Conservation (phyloP, 164 flowering plant genomes). For the Cinnamomum chago region DNA sequence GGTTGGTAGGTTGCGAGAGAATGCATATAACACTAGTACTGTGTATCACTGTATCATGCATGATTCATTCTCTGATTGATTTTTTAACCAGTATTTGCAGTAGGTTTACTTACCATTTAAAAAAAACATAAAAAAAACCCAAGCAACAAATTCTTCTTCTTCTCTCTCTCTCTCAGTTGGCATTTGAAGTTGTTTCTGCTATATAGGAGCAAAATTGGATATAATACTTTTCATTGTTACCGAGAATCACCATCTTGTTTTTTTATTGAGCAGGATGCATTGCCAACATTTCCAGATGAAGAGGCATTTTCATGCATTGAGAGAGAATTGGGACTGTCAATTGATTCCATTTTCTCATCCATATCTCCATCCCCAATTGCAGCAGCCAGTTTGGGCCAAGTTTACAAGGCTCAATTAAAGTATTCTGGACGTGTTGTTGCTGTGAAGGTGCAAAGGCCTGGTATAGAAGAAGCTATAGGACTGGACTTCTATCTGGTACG, state of each 20-base stretch:
- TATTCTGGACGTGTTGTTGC: conserved; percentile 81
- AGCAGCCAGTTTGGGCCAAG: conserved; percentile 99
- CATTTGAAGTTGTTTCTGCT: neutral
- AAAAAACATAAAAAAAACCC: no score
- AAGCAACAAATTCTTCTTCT: no score
- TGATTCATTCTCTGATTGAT: no score
- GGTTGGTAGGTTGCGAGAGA: no score
- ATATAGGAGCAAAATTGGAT: neutral
- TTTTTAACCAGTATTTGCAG: no score
- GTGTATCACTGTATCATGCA: no score
- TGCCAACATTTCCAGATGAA: conserved; percentile 90
- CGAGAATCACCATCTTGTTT: neutral
- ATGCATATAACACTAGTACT: no score
- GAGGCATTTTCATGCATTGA: conserved; percentile 92
- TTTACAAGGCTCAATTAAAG: conserved; percentile 84
- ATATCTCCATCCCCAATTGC: conserved; percentile 91
- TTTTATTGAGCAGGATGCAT: conserved; percentile 63
- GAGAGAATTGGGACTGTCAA: conserved; percentile 64
- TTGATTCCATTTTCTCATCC: conserved; percentile 69
- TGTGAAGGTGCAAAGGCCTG: conserved; percentile 95
- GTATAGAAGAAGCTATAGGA: conserved; percentile 88
- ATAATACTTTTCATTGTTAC: neutral
- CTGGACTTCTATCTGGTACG: conserved; percentile 86
- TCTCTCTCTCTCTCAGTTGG: neutral
- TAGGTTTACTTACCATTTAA: no score